Conservation (phyloP, 1,284 basidiomycete species). For the Exsudoporus floridanus region DNA sequence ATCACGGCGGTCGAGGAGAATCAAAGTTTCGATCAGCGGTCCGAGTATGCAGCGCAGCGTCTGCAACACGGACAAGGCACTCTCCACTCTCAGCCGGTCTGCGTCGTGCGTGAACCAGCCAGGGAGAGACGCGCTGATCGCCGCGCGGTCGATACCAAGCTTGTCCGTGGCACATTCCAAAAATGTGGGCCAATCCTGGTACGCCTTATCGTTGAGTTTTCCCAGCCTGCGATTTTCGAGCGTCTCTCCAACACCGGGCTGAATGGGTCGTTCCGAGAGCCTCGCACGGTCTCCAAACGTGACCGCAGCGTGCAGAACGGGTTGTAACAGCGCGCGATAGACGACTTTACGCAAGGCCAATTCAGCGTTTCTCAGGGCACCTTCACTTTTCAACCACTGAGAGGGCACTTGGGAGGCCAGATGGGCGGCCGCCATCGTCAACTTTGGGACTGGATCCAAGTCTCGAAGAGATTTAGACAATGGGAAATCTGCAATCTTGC, state of each 20-base stretch:
- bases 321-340: conserved; percentile 57
- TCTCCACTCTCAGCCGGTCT: conserved; percentile 32
- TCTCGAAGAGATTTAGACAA: conserved; percentile 34
- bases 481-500: conserved; percentile 41
- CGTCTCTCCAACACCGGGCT: conserved; percentile 36
- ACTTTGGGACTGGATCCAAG: conserved; percentile 19
- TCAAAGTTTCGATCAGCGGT: conserved; percentile 48
- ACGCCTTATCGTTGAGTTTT: conserved; percentile 45
- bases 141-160: conserved; percentile 35
- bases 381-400: conserved; percentile 39
- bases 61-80: conserved; percentile 45
- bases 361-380: conserved; percentile 27
- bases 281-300: not conserved
- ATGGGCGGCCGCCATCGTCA: conserved; percentile 47
- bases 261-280: conserved; percentile 12
- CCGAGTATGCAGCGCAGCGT: conserved; percentile 52
- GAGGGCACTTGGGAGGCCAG: conserved; percentile 52
- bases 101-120: conserved; percentile 28
- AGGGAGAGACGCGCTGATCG: conserved; percentile 29
- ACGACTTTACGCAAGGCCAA: conserved; percentile 62
- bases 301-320: conserved; percentile 18
- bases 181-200: conserved; percentile 48
- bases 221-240: conserved; percentile 46
- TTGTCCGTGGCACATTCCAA: conserved; percentile 38
- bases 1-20: conserved; percentile 47